Evolutionary conservation across 2,329 filamentous ascomycete species (phyloP).

Genomic region (Colletotrichum acutatum): DNA sequence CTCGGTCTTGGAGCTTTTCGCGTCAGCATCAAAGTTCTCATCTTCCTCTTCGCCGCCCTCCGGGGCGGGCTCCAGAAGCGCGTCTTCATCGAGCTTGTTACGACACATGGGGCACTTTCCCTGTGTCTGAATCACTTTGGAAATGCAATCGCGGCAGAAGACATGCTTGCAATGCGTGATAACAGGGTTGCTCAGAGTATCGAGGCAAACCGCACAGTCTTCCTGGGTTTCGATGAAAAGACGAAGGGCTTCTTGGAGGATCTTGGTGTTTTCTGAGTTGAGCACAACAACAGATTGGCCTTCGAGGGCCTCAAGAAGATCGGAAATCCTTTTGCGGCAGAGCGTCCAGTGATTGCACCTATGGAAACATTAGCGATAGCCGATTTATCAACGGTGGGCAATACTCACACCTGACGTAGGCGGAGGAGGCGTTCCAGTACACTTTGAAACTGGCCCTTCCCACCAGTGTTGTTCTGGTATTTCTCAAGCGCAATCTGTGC

Average conservation of each 20-base stretch:
- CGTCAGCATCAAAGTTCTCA: constrained; percentile 68
- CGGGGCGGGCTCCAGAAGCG: constrained; percentile 72
- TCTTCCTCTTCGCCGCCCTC: constrained; percentile 60
- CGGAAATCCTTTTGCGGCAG: constrained; percentile 77
- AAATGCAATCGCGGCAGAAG: constrained; percentile 81
- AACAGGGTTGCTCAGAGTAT: constrained; percentile 75
- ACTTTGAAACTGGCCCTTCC: constrained; percentile 72
- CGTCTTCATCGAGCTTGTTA: constrained; percentile 69
- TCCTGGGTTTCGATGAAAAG: constrained; percentile 84
- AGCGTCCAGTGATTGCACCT: constrained; percentile 90
- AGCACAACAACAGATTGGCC: constrained; percentile 74
- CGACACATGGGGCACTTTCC: constrained; percentile 89
- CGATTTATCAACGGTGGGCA: constrained; percentile 32
- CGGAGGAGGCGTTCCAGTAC: constrained; percentile 85
- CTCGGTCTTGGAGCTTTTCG: constrained; percentile 84
- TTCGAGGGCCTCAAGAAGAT: constrained; percentile 77
- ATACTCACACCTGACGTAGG: constrained; percentile 75
- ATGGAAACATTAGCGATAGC: constrained; percentile 35
- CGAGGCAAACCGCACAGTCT: constrained; percentile 85
- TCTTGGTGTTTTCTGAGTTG: constrained; percentile 76
- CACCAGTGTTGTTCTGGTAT: constrained; percentile 60
- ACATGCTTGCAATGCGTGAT: constrained; percentile 88
- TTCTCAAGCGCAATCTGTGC: constrained; percentile 77
- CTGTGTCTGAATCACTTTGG: constrained; percentile 78
- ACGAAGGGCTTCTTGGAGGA: constrained; percentile 80